A percentile compares a stretch with the other conserved stretches of the same genome.
Conservation (phyloP, 2,329 filamentous ascomycete genomes). For the Arthrinium phaeospermum region DNA sequence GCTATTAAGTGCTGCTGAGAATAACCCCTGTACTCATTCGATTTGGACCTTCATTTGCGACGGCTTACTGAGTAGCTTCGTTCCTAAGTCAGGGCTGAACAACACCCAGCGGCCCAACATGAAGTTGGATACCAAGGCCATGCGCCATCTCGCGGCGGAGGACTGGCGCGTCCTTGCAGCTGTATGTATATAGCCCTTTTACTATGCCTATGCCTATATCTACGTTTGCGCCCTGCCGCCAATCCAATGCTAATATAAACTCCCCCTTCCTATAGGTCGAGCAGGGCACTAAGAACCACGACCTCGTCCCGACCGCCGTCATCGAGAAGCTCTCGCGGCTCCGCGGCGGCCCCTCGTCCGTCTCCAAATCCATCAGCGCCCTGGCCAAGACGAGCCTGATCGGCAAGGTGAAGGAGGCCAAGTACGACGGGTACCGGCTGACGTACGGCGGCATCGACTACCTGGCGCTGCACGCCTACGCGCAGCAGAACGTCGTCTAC, state of each 20-base stretch:
- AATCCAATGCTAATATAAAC: constrained; percentile 35
- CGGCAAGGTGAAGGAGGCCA: constrained; percentile 90
- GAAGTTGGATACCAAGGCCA: constrained; percentile 93
- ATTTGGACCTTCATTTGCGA: no score
- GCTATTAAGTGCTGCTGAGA: neutral
- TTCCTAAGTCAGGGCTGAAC: neutral
- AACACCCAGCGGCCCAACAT: constrained; percentile 56
- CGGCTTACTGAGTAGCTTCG: neutral
- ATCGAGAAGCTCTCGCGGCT: constrained; percentile 86
- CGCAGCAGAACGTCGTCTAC: constrained; percentile 80
- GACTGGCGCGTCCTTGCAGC: constrained; percentile 96
- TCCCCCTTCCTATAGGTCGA: constrained; percentile 70
- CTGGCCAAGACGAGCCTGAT: constrained; percentile 93
- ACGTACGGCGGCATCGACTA: constrained; percentile 98
- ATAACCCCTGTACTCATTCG: neutral
- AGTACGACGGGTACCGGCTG: constrained; percentile 95
- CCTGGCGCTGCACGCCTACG: constrained; percentile 89
- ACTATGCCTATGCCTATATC: constrained; percentile 30
- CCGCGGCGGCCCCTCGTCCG: constrained; percentile 76
- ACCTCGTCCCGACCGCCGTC: constrained; percentile 88
- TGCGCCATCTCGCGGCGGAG: constrained; percentile 89
- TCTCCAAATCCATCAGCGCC: constrained; percentile 85
- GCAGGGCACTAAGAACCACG: constrained; percentile 93
- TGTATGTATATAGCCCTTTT: constrained; percentile 58
- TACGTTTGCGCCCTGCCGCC: neutral